These are phyloP conservation scores for Pythium aristosporum DNA, from an alignment of 352 stramenopile genomes.

Conservation along the genomic window DNA sequence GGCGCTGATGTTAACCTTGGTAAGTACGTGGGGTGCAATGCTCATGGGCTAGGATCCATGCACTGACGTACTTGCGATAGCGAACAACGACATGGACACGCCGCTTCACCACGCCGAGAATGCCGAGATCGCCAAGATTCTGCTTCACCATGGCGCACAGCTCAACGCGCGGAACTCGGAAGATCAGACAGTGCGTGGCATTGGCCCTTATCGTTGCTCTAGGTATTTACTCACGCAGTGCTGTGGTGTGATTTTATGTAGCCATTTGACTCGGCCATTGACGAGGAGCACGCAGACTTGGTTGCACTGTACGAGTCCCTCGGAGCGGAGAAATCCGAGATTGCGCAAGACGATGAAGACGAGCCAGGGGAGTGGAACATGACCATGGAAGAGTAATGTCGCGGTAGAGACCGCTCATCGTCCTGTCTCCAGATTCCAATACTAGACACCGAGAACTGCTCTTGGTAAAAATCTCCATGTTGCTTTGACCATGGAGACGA, in stretches of 20 bases:
- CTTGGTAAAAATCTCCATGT: background rate
- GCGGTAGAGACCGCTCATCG: background rate
- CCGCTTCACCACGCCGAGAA: conserved; percentile 35
- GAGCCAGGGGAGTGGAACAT: conserved; percentile 24
- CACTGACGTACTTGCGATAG: conserved; percentile 4
- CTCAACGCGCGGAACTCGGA: conserved; percentile 41
- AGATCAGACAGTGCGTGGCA: conserved; percentile 25
- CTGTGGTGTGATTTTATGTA: conserved; percentile 4
- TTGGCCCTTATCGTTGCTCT: background rate
- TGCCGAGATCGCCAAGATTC: conserved; percentile 31
- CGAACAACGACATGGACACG: conserved; percentile 34
- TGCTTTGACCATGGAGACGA: background rate
- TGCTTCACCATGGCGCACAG: conserved; percentile 32
- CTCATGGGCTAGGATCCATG: background rate
- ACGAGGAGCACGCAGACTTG: conserved; percentile 36
- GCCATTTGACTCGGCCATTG: conserved; percentile 35
- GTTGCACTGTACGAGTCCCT: conserved; percentile 29
- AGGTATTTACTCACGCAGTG: background rate
- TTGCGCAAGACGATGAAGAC: conserved; percentile 5
- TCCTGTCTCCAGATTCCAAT: background rate
- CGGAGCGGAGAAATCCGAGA: conserved; percentile 33
- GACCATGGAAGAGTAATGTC: conserved; percentile 26
- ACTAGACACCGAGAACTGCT: background rate
- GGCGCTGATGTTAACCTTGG: conserved; percentile 28
- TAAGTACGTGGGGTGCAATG: background rate